Evolutionary conservation across 2,329 filamentous ascomycete genomes (phyloP).

Genomic region (Pseudogymnoascus sp.): DNA sequence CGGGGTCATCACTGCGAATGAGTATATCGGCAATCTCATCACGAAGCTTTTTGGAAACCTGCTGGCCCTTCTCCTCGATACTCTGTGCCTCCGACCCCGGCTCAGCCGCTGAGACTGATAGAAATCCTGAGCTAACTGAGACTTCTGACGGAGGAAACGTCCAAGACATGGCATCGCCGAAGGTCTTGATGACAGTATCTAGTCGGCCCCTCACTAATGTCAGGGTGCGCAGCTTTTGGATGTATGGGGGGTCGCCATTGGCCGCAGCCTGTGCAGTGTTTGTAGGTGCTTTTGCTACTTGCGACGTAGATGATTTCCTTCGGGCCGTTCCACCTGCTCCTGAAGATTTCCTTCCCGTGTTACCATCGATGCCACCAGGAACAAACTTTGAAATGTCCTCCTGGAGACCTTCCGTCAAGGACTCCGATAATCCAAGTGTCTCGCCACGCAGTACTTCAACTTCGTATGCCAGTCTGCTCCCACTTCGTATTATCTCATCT

Average conservation of each 20-base stretch:
- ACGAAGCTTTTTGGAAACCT: conserved; percentile 61
- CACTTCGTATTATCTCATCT: conserved; percentile 87
- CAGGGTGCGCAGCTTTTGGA: conserved; percentile 72
- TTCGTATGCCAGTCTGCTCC: conserved; percentile 83
- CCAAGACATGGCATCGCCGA: conserved; percentile 94
- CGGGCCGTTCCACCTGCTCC: conserved; percentile 21
- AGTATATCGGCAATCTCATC: conserved; percentile 65
- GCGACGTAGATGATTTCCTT: conserved; percentile 22
- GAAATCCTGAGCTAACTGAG: conserved; percentile 74
- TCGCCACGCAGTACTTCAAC: conserved; percentile 90
- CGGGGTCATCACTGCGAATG: conserved; percentile 46
- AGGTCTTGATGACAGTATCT: conserved; percentile 81
- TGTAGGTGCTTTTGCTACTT: conserved; percentile 21
- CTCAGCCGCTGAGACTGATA: conserved; percentile 83
- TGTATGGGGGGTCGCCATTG: conserved; percentile 46
- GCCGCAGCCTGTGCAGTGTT: conserved; percentile 18
- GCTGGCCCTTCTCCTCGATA: conserved; percentile 79
- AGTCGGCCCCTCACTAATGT: conserved; percentile 75
- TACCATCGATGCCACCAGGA: conserved; percentile 36
- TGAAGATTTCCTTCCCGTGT: conserved; percentile 17
- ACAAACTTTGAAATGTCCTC: conserved; percentile 68
- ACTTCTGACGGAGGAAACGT: conserved; percentile 81
- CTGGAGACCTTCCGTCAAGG: conserved; percentile 62
- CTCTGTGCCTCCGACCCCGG: conserved; percentile 56
- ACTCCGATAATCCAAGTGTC: conserved; percentile 69